Evolutionary conservation across 352 stramenopile genomes (phyloP).

Genomic region (Globisporangium emineosum): DNA sequence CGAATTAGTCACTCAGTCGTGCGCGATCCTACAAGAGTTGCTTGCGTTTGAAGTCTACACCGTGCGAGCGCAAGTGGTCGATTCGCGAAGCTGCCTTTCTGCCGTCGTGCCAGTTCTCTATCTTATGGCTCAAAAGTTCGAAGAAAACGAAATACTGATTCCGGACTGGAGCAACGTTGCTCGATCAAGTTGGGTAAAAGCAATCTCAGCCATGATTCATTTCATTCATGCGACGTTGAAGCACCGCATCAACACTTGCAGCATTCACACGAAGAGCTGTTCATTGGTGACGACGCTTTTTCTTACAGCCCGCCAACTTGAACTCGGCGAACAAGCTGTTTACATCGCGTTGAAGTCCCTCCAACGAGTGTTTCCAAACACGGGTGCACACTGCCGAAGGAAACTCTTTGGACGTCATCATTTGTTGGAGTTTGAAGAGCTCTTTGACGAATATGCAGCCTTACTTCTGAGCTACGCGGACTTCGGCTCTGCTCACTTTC

Average conservation of each 20-base stretch:
- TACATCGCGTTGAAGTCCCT: neutral
- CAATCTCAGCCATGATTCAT: neutral
- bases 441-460: neutral
- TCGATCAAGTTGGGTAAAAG: neutral
- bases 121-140: neutral
- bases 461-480: neutral
- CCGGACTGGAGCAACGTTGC: neutral
- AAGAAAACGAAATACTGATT: neutral
- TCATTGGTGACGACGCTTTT: neutral
- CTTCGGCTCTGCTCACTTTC: neutral
- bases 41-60: neutral
- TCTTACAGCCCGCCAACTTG: neutral
- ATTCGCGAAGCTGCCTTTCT: neutral
- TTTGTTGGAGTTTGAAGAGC: neutral
- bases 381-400: neutral
- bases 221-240: neutral
- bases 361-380: neutral
- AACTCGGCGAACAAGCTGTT: neutral
- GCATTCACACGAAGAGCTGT: neutral
- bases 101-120: neutral
- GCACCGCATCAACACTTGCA: neutral
- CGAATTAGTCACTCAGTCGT: neutral
- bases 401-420: neutral
- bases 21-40: neutral
- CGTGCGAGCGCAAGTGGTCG: neutral